phyloP scores from a whole-genome alignment of 2,329 filamentous ascomycete species.

The Myriosclerotinia duriaeana region DNA sequence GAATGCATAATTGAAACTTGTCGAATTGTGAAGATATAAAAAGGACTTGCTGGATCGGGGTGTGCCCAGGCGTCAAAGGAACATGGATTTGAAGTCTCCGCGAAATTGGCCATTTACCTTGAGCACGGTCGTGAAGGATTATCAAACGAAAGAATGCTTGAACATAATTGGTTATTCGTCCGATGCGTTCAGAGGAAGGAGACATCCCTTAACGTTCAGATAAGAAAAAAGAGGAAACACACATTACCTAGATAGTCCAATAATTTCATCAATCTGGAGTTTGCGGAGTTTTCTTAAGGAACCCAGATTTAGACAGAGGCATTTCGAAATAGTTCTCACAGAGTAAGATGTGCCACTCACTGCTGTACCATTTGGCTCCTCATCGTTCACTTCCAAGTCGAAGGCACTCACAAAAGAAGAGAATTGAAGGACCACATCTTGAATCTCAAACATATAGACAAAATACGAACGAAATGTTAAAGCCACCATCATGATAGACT shows the following conservation, averaged over 20 bases:
- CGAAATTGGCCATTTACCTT: constrained; percentile 19
- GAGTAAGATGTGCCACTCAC: not conserved
- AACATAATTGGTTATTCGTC: constrained; percentile 6
- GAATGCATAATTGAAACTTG: constrained; percentile 11
- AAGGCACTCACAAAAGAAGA: not conserved
- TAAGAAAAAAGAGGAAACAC: not conserved
- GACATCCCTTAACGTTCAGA: not conserved
- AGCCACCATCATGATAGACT: constrained; percentile 1
- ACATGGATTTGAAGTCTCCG: not conserved
- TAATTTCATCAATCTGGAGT: constrained; percentile 2
- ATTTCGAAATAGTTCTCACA: not conserved
- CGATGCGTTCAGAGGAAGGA: not conserved
- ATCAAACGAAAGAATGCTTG: not conserved
- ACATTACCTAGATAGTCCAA: not conserved
- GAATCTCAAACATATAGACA: not conserved
- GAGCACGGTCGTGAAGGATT: not conserved
- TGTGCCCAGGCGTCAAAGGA: not conserved
- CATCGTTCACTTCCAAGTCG: not conserved
- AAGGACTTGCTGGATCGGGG: not conserved
- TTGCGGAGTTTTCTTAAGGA: not conserved
- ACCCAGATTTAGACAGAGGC: not conserved
- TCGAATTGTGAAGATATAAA: constrained; percentile 1
- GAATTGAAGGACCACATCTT: not conserved
- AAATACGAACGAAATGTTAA: not conserved
- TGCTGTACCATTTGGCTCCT: not conserved